These are phyloP conservation scores for Lignosus rhinocerotis DNA, from an alignment of 1,284 basidiomycete genomes.

Conservation along the genomic window DNA sequence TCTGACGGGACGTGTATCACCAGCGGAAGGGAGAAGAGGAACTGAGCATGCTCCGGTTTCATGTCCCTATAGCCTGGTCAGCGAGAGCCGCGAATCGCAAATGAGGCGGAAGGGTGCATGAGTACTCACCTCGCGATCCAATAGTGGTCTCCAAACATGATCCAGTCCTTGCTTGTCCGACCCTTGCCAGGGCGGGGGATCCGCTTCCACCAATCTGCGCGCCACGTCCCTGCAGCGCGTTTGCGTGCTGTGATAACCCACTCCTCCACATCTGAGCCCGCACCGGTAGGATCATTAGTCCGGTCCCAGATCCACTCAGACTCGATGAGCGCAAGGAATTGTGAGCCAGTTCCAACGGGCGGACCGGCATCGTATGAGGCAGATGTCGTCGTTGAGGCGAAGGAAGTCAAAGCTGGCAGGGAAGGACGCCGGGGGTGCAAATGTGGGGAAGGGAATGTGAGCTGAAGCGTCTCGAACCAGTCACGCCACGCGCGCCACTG, in stretches of 20 bases:
- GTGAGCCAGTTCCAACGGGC: conserved; percentile 43
- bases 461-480: conserved; percentile 48
- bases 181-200: conserved; percentile 35
- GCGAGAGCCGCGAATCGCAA: background rate
- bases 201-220: conserved; percentile 47
- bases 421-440: conserved; percentile 10
- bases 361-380: conserved; percentile 27
- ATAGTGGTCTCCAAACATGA: conserved; percentile 77
- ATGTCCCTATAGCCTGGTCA: conserved; percentile 43
- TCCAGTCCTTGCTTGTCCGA: conserved; percentile 64
- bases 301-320: conserved; percentile 40
- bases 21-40: conserved; percentile 71
- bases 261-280: conserved; percentile 39
- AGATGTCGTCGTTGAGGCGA: conserved; percentile 3
- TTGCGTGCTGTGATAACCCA: conserved; percentile 46
- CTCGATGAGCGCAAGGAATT: conserved; percentile 53
- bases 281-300: conserved; percentile 25
- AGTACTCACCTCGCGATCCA: conserved; percentile 58
- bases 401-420: conserved; percentile 3
- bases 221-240: conserved; percentile 35
- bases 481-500: conserved; percentile 86
- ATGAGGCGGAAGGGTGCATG: background rate
- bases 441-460: conserved; percentile 19
- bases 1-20: conserved; percentile 75
- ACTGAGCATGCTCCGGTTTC: conserved; percentile 58